Evolutionary conservation across 306 rosid genomes (phyloP), one percentile per base, ranked within the genome.

Genomic region (Mimosa pudica): DNA sequence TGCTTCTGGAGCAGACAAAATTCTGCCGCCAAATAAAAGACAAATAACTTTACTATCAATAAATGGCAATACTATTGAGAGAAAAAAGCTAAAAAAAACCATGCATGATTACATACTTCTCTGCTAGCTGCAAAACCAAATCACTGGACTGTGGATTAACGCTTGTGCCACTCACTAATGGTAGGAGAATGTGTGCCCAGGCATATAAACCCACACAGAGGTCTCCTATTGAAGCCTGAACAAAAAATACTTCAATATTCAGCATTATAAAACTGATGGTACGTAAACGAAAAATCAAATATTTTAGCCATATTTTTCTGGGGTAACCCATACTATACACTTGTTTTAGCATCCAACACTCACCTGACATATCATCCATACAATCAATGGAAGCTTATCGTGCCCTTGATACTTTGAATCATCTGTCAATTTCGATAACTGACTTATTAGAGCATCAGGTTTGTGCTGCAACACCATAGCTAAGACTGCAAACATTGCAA

Each of bases 321-420:
- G 16, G 49, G 49, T 36, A 44, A 67, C 49, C 55, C 36, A 10
- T 24, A 11, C 55, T 30, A 10, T 24, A 11, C 4, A 6, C 48
- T 62, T 42, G 57, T 47, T 71, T 65, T 49, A 72, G 83, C 67
- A 77, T 68, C 33, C 66, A 63, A 32, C 18, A 75, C 86, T 82
- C 78, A 95, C 98, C 97, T 95, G 98, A 81, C 83, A 81, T 77
- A 87, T 70, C 89, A 92, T 89, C 98, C 98, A 92, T 49, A 85
- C 87, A 61, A 88, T 82, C 79, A 95, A 84, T 72, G 94, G 87
- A 82, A 95, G 97, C 84, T 90, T 92, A 88, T 95, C 98, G 74
- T 90, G 98, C 74, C 97, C 98, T 89, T 90, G 95, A 86, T 89
- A 95, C 84, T 91, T 92, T 10, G 87, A 24, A 85, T 81, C 82